Evolutionary conservation across 805 yeast species (phyloP), one percentile per base, ranked within the genome.

Genomic region (Metschnikowia rubicola): DNA sequence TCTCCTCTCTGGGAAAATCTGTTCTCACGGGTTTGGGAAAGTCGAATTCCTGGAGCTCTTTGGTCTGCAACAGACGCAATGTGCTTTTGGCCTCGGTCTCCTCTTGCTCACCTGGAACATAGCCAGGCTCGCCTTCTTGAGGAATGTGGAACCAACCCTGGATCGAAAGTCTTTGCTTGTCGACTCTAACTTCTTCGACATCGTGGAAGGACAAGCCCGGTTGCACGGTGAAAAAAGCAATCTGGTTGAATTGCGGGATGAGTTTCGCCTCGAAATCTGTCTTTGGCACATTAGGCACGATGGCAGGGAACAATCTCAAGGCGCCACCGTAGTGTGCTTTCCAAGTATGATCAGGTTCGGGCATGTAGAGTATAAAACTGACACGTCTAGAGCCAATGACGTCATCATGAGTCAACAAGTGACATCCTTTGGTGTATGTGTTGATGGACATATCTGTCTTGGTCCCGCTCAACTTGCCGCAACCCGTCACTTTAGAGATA

Each of bases 101-200:
- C 59, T 84, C 92, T 63, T 88, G 90, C 61, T 89, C 96, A 6
- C 95, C 96, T 33, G 80, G 81, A 15, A 82, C 77, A 60, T 66
- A 92, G 0, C 97, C 98, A 31, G 79, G 82, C 66, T 94, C 99
- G 9, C 96, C 97, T 10, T 70, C 71, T 63, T 94, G 98, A 3
- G 99, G 99, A 43, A 91, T 88, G 65, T 94, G 99, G 63, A 92
- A 95, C 99, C 99, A 95, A 1, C 99, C 99, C 60, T 94, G 97
- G 50, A 94, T 88, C 0, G 96, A 88, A 32, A 94, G 71, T 60
- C 99, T 77, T 53, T 90, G 96, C 61, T 85, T 88, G 61, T 91
- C 96, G 1, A 84, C 96, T 51, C 84, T 78, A 1, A 95, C 99
- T 65, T 94, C 99, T 68, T 95, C 98, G 10, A 94, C 99, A 59